These are phyloP conservation scores for Oldenlandia corymbosa DNA, from an alignment of 257 asterid genomes.

Conservation along the genomic window DNA sequence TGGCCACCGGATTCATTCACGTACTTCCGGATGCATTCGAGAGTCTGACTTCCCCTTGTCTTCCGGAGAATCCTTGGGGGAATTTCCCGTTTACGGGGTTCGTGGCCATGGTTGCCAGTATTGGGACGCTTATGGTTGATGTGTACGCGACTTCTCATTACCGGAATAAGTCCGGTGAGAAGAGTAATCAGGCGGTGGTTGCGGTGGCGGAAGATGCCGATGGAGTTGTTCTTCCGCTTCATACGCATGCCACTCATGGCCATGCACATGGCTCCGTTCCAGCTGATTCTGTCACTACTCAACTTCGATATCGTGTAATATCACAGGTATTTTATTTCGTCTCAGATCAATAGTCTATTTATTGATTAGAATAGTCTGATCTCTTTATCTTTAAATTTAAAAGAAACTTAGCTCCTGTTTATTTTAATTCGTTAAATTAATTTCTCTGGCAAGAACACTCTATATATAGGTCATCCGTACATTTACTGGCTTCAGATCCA, in stretches of 20 bases:
- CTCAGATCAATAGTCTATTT: too few species aligned
- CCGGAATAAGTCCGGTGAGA: not conserved
- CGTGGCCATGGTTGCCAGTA: slow-evolving; percentile 9
- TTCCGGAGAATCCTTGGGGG: slow-evolving; percentile 4
- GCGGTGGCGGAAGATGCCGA: not conserved
- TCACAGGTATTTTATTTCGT: slow-evolving; percentile 14
- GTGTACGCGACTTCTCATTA: slow-evolving; percentile 14
- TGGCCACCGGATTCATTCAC: slow-evolving; percentile 31
- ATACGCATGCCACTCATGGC: slow-evolving; percentile 12
- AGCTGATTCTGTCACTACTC: not conserved
- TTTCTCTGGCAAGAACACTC: too few species aligned
- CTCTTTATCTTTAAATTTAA: too few species aligned
- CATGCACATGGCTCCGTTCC: slow-evolving; percentile 1
- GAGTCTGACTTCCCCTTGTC: slow-evolving; percentile 7
- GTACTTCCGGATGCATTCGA: slow-evolving; percentile 26
- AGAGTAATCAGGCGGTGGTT: not conserved
- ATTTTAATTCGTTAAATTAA: too few species aligned
- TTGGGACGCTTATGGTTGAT: slow-evolving; percentile 9
- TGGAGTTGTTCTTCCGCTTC: not conserved
- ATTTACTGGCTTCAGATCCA: too few species aligned
- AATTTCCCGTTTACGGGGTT: slow-evolving; percentile 16
- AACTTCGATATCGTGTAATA: slow-evolving; percentile 13
- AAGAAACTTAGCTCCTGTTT: too few species aligned
- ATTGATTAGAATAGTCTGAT: too few species aligned
- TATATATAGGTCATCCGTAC: too few species aligned